These are phyloP conservation scores for Colletotrichum tofieldiae DNA, from an alignment of 2,329 filamentous ascomycete species.

Conservation along the genomic window DNA sequence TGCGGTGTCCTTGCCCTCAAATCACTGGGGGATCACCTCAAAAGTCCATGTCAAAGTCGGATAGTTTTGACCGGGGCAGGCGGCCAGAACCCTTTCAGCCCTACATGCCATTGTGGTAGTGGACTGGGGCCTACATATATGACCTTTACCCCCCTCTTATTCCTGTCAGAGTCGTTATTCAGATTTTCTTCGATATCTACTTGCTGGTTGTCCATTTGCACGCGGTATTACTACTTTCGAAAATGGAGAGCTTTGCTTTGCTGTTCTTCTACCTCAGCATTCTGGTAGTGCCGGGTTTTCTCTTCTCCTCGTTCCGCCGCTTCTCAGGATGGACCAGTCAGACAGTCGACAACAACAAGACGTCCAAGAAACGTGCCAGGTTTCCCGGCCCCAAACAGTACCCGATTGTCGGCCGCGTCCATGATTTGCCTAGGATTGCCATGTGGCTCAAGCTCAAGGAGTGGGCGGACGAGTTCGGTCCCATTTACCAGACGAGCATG, in stretches of 20 bases:
- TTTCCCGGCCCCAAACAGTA: conserved; percentile 65
- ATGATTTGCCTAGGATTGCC: conserved; percentile 62
- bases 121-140: not conserved
- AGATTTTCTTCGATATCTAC: not conserved
- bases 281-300: conserved; percentile 55
- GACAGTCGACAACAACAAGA: not conserved
- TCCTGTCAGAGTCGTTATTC: not conserved
- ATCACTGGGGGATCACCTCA: not conserved
- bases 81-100: not conserved
- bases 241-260: conserved; percentile 58
- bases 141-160: not conserved
- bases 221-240: not conserved
- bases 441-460: conserved; percentile 68
- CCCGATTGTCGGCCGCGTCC: conserved; percentile 64
- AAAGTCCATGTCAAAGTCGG: too few species aligned
- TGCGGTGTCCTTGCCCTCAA: not conserved
- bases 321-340: conserved; percentile 51
- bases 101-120: not conserved
- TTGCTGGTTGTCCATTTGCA: too few species aligned
- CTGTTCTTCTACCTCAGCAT: conserved; percentile 63
- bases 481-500: conserved; percentile 61
- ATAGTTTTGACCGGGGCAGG: not conserved
- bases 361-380: conserved; percentile 47
- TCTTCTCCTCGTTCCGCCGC: conserved; percentile 59
- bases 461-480: conserved; percentile 60